phyloP scores from a whole-genome alignment of 768 basidiomycete genomes.

The Baorangia bicolor region DNA sequence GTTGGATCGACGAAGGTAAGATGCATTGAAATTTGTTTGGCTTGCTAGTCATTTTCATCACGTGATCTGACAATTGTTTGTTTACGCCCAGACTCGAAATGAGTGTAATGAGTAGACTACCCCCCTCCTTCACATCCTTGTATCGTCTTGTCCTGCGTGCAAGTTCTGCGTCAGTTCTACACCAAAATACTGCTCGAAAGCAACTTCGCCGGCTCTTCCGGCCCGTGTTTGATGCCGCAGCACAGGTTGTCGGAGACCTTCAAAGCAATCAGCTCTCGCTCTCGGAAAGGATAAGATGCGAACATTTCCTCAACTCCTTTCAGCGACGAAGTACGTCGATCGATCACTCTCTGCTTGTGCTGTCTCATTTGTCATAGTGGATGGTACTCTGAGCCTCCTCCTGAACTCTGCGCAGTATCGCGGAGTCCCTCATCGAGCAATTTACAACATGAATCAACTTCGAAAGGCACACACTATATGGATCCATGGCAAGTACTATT shows the following conservation, averaged over 20 bases:
- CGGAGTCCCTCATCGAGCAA: conserved; percentile 59
- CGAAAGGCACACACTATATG: conserved; percentile 26
- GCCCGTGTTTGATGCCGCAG: conserved; percentile 55
- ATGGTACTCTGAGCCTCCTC: conserved; percentile 61
- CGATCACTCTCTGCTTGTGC: neutral
- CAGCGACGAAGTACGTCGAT: conserved; percentile 49
- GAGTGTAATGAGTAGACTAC: conserved; percentile 21
- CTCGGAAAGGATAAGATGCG: conserved; percentile 31
- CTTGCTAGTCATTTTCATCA: neutral
- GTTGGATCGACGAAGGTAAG: conserved; percentile 5
- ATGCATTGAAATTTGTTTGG: neutral
- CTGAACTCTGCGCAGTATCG: conserved; percentile 61
- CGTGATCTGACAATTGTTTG: conserved; percentile 5
- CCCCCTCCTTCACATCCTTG: conserved; percentile 48
- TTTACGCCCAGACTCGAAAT: neutral
- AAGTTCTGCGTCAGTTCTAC: conserved; percentile 56
- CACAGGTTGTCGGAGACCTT: conserved; percentile 41
- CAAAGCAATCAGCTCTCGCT: conserved; percentile 29
- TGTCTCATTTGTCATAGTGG: conserved; percentile 47
- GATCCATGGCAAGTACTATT: conserved; percentile 21
- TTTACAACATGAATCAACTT: conserved; percentile 49
- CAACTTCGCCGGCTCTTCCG: conserved; percentile 51
- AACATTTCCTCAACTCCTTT: conserved; percentile 52
- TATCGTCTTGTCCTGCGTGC: conserved; percentile 62
- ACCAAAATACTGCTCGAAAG: conserved; percentile 43